Evolutionary conservation across 1,284 basidiomycete genomes (phyloP).

Genomic region (Vanrija sp.): DNA sequence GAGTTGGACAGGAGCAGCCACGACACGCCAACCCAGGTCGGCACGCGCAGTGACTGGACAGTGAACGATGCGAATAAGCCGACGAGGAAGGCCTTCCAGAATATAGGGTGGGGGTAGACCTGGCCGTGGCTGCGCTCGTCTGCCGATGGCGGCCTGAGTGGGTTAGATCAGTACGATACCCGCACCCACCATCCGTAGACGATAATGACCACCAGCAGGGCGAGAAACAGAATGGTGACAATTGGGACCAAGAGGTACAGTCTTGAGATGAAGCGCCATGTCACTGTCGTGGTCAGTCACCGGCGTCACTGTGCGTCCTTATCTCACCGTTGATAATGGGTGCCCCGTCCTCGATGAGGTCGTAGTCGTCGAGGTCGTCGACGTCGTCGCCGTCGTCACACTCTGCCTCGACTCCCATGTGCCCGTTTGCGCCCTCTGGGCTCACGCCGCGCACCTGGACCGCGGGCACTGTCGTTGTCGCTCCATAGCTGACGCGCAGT

Average conservation of each 20-base stretch:
- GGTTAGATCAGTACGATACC: not conserved
- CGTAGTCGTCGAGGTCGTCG: slow-evolving; percentile 2
- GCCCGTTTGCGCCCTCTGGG: not conserved
- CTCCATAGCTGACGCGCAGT: slow-evolving; percentile 8
- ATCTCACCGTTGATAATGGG: no score
- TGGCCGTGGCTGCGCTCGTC: slow-evolving; percentile 39
- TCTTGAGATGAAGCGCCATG: slow-evolving; percentile 41
- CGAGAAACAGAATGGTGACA: slow-evolving; percentile 35
- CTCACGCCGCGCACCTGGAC: not conserved
- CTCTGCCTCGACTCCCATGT: not conserved
- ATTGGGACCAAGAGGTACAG: slow-evolving; percentile 44
- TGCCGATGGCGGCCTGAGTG: slow-evolving; percentile 43
- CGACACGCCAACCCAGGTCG: slow-evolving; percentile 33
- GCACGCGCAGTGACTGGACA: slow-evolving; percentile 41
- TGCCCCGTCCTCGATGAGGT: not conserved
- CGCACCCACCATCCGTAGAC: slow-evolving; percentile 43
- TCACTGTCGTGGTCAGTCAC: slow-evolving; percentile 22
- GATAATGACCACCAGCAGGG: slow-evolving; percentile 34
- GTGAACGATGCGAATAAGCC: slow-evolving; percentile 45
- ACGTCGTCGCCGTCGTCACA: not conserved
- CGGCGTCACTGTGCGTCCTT: no score
- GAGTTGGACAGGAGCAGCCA: slow-evolving; percentile 21
- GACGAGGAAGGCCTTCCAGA: slow-evolving; percentile 40
- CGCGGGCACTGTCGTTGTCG: slow-evolving; percentile 2
- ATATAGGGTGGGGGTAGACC: slow-evolving; percentile 43